Evolutionary conservation across 163 green algal species (phyloP).

Genomic region (Chlamydomonas reinhardtii): DNA sequence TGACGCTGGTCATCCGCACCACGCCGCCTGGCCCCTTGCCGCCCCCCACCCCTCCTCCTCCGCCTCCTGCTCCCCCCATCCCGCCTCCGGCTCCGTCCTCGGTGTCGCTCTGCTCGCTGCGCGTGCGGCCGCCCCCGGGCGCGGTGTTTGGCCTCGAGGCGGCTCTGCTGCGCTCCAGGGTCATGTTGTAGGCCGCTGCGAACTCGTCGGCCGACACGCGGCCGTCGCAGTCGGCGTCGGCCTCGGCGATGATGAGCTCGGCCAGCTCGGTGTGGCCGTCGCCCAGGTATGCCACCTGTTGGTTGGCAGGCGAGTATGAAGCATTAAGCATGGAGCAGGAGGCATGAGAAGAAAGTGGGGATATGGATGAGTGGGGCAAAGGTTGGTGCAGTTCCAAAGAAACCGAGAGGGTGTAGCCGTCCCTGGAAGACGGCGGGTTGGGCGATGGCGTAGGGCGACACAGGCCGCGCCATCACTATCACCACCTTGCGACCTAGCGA

Average conservation of each 20-base stretch:
- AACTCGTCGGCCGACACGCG: slow-evolving; percentile 19
- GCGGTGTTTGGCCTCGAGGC: background rate
- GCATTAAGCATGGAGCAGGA: too few relatives aligned
- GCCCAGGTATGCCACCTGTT: slow-evolving; percentile 2
- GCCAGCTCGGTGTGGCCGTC: slow-evolving; percentile 27
- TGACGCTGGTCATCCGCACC: slow-evolving; percentile 39
- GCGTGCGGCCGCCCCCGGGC: too few relatives aligned
- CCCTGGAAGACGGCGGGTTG: too few relatives aligned
- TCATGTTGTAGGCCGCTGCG: slow-evolving; percentile 19
- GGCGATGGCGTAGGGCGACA: too few relatives aligned
- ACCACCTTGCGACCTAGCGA: too few relatives aligned
- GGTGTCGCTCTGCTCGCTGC: background rate
- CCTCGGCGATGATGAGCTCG: slow-evolving; percentile 28
- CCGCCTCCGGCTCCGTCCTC: background rate
- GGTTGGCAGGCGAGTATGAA: too few relatives aligned
- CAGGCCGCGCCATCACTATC: too few relatives aligned
- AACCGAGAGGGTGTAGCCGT: too few relatives aligned
- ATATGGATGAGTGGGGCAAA: too few relatives aligned
- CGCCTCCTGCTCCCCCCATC: background rate
- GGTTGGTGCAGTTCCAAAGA: too few relatives aligned
- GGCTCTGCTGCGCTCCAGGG: background rate
- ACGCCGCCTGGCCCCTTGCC: background rate
- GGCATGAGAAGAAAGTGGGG: too few relatives aligned
- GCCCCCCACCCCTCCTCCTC: background rate
- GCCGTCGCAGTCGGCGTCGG: slow-evolving; percentile 25